phyloP scores from a whole-genome alignment of 331 rosid genomes.

The Acacia pycnantha region DNA sequence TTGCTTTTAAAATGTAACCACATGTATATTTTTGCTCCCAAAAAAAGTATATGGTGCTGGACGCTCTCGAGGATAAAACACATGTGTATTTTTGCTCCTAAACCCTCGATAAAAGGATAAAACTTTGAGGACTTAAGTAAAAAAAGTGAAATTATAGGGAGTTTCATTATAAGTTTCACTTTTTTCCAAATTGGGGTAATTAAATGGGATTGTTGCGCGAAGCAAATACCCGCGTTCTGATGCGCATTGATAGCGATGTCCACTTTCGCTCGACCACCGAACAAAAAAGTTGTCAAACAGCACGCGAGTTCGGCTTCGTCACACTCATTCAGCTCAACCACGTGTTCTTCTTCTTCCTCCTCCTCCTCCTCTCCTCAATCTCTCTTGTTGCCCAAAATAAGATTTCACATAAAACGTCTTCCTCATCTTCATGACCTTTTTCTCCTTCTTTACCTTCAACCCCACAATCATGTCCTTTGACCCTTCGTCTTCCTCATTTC shows the following conservation, averaged over 20 bases:
- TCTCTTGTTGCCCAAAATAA: background rate
- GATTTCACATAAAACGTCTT: background rate
- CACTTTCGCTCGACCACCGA: background rate
- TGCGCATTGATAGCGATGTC: background rate
- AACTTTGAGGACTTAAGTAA: no score
- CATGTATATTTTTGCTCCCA: no score
- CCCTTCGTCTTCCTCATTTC: background rate
- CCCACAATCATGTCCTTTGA: conserved; percentile 14
- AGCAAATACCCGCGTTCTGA: background rate
- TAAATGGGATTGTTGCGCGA: background rate
- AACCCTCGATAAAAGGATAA: no score
- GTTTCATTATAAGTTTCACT: no score
- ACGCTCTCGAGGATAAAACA: no score
- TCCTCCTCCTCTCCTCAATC: background rate
- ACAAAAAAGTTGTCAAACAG: background rate
- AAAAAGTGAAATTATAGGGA: no score
- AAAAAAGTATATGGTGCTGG: no score
- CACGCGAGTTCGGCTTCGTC: background rate
- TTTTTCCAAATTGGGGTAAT: background rate
- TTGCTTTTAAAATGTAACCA: no score
- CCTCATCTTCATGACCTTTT: background rate
- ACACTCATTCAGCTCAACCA: background rate
- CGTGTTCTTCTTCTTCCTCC: background rate
- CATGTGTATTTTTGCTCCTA: no score
- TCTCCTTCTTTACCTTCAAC: background rate